A percentile compares a stretch with the other conserved stretches of the same genome.
Evolutionary conservation across 352 stramenopile genomes (phyloP).

Genomic region (Pythium sukuiense): DNA sequence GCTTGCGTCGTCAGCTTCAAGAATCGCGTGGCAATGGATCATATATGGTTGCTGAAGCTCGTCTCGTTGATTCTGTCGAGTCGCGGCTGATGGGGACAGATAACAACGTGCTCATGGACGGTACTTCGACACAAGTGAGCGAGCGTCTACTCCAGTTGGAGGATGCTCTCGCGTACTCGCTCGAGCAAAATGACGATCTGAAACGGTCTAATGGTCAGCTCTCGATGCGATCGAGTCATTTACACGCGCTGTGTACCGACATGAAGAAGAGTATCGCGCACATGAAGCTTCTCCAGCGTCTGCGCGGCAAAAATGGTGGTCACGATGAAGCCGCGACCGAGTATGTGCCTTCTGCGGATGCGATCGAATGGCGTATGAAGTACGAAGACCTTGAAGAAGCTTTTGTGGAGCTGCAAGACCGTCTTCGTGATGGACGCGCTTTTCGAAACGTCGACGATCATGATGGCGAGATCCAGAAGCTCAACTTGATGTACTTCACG

Average conservation of each 20-base stretch:
- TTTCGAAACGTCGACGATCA: constrained; percentile 7
- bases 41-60: constrained; percentile 7
- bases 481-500: constrained; percentile 68
- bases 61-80: neutral
- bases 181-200: constrained; percentile 60
- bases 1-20: constrained; percentile 59
- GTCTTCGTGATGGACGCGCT: constrained; percentile 23
- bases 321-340: constrained; percentile 32
- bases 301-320: constrained; percentile 26
- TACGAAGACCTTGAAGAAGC: constrained; percentile 78
- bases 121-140: constrained; percentile 22
- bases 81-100: neutral
- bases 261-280: constrained; percentile 62
- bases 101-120: neutral
- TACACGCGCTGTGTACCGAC: constrained; percentile 50
- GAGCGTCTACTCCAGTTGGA: constrained; percentile 63
- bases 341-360: constrained; percentile 66
- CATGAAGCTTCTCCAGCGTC: constrained; percentile 55
- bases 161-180: constrained; percentile 49
- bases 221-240: constrained; percentile 49
- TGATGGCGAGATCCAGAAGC: constrained; percentile 45
- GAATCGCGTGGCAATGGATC: constrained; percentile 37
- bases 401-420: constrained; percentile 52
- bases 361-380: constrained; percentile 84
- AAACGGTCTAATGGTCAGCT: constrained; percentile 59